Conservation (phyloP, 2,329 filamentous ascomycete species). For the Orbilia oligospora region DNA sequence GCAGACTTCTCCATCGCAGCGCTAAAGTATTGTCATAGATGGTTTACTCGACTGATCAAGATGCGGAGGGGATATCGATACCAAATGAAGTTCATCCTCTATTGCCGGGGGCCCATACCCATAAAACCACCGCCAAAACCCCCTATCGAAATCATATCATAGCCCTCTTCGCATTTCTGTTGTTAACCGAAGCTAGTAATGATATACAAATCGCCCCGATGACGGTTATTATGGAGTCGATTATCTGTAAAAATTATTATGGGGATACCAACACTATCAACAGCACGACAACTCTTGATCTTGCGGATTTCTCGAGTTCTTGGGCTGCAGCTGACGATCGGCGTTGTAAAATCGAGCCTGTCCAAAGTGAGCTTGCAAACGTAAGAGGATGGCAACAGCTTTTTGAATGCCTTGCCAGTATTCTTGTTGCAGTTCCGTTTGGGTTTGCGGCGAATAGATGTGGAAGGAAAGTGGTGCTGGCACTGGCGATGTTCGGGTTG, state of each 20-base stretch:
- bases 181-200: constrained; percentile 3
- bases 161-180: constrained; percentile 5
- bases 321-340: constrained; percentile 4
- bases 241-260: constrained; percentile 3
- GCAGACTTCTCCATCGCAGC: neutral
- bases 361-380: constrained; percentile 6
- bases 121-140: neutral
- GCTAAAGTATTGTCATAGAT: neutral
- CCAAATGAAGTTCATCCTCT: neutral
- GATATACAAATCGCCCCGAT: constrained; percentile 1
- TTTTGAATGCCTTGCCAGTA: constrained; percentile 3
- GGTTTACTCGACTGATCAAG: neutral
- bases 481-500: neutral
- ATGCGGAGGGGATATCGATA: neutral
- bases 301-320: neutral
- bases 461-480: neutral
- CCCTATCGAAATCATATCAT: constrained; percentile 10
- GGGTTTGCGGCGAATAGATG: constrained; percentile 11
- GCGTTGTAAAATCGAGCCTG: constrained; percentile 4
- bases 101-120: neutral
- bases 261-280: neutral
- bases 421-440: constrained; percentile 11
- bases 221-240: constrained; percentile 17
- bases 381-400: constrained; percentile 9
- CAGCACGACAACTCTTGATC: neutral